Evolutionary conservation across 768 basidiomycete genomes (phyloP), one percentile per base, ranked within the genome.

Genomic region (Termitomyces sp.): DNA sequence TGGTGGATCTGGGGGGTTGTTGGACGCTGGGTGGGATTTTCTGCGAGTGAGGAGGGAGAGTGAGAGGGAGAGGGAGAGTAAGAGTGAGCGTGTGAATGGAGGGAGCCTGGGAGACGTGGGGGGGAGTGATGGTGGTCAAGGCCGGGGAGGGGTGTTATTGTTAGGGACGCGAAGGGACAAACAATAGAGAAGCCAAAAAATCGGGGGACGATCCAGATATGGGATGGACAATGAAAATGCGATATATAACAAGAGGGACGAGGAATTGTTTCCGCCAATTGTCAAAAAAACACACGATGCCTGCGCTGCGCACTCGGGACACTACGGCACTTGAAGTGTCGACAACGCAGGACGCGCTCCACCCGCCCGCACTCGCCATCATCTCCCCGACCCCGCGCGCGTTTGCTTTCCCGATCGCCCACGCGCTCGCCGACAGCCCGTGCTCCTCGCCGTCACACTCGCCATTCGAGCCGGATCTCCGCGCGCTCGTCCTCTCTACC

Each of bases 281-380:
- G n/a, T n/a, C n/a, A 20, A 41, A 39, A 39, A 5, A 16, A 37
- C 16, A 14, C 0, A 18, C 10, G 5, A 90, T 90, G 88, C 88
- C 88, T 71, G 86, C 86, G 52, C 77, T 84, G 68, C 87, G 88
- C 76, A 89, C 87, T 70, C 86, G 86, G 78, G 86, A 88, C 78
- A 85, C 80, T 78, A 85, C 84, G 44, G 32, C 57, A 79, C 87
- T 89, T 77, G 84, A 88, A 76, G 87, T 89, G 80, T 78, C 83
- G 67, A 83, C 39, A 0, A 41, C n/a, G 0, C 14, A 14, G 3
- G 39, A n/a, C 16, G 37, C 16, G 37, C 76, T 76, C 26, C 76
- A 77, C 61, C 73, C 79, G 53, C 81, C 85, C 18, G 73, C 80
- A 31, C 71, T 86, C 47, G 71, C 79, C 63, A 83, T 88, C 75